Evolutionary conservation across 306 rosid genomes (phyloP).

Genomic region (Quercus ilex): DNA sequence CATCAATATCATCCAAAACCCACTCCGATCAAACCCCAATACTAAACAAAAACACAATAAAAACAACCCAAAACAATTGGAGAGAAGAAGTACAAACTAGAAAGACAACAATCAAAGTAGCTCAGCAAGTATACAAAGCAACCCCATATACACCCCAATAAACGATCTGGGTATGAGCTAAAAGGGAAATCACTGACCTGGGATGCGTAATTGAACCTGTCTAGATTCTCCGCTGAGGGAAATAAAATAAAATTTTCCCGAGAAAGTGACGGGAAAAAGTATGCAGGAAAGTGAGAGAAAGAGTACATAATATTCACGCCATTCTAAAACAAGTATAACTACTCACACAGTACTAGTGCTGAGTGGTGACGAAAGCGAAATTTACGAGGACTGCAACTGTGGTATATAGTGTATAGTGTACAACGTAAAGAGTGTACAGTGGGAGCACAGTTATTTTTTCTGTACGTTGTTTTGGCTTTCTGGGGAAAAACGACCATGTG

Average conservation of each 20-base stretch:
- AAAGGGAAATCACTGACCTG: slow-evolving; percentile 24
- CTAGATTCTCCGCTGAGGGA: neutral
- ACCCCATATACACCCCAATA: slow-evolving; percentile 11
- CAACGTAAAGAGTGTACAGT: neutral
- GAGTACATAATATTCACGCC: slow-evolving; percentile 17
- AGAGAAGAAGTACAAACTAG: neutral
- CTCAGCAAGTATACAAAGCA: neutral
- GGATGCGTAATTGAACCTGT: slow-evolving; percentile 5
- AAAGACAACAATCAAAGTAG: neutral
- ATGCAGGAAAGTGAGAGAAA: slow-evolving; percentile 2
- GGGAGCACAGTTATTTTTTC: neutral
- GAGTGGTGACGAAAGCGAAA: neutral
- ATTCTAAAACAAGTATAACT: neutral
- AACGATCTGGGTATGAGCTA: slow-evolving; percentile 34
- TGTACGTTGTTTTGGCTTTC: neutral
- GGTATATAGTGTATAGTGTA: neutral
- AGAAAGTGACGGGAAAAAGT: slow-evolving; percentile 30
- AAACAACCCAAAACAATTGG: neutral
- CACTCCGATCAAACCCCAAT: neutral
- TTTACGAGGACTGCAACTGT: neutral
- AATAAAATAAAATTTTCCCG: slow-evolving; percentile 8
- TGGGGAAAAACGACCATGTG: too few species aligned
- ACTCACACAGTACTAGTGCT: too few species aligned
- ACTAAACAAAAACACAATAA: neutral
- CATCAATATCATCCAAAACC: neutral